Evolutionary conservation across 1,284 basidiomycete species (phyloP).

Genomic region (Sphaerobolus stellatus): DNA sequence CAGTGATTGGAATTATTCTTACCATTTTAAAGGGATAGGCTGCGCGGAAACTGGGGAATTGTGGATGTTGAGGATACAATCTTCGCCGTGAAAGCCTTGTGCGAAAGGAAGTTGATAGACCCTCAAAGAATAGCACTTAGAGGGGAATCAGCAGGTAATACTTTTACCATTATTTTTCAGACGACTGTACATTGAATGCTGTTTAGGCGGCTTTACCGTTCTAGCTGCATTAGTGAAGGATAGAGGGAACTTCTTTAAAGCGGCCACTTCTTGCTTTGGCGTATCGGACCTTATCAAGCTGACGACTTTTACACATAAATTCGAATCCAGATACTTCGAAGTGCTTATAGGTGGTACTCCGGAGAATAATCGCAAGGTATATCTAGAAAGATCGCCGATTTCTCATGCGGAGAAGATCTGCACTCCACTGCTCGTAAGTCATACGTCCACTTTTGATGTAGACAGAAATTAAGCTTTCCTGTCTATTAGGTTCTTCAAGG

Average conservation of each 20-base stretch:
- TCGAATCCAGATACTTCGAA: constrained; percentile 55
- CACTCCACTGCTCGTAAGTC: constrained; percentile 50
- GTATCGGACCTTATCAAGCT: constrained; percentile 53
- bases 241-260: constrained; percentile 44
- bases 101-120: constrained; percentile 45
- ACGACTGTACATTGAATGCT: neutral
- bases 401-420: constrained; percentile 50
- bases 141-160: constrained; percentile 50
- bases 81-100: constrained; percentile 48
- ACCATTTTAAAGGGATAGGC: constrained; percentile 43
- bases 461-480: too few relatives aligned
- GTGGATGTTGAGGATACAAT: constrained; percentile 65
- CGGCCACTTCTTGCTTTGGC: constrained; percentile 53
- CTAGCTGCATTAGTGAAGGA: constrained; percentile 46
- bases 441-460: too few relatives aligned
- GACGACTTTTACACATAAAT: constrained; percentile 63
- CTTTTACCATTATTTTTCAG: constrained; percentile 5
- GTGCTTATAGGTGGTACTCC: constrained; percentile 57
- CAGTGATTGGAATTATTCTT: neutral
- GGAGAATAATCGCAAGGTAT: constrained; percentile 46
- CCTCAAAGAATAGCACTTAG: constrained; percentile 56
- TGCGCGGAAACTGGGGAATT: constrained; percentile 65
- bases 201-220: constrained; percentile 56
- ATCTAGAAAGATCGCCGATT: constrained; percentile 50
- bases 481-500: constrained; percentile 61